Base-by-base conservation (phyloP, 768 basidiomycete genomes). In the Austroboletus eburneus region DNA sequence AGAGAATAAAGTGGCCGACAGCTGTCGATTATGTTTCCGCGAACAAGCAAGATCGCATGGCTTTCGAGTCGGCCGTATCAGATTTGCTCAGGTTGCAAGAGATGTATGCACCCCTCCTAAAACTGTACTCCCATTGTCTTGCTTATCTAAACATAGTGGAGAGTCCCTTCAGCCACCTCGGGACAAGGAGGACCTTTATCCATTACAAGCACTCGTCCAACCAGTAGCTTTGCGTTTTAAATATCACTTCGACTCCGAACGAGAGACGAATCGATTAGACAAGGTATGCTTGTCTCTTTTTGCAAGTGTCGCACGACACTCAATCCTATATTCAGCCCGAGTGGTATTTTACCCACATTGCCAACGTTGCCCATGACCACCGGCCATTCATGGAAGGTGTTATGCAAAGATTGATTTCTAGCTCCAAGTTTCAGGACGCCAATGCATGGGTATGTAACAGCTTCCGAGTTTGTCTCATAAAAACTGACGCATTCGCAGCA, bases 341-440 rank as follows among this genome's bases (percentile, higher is more conserved):
- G 65, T 98, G 94, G 91, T 97, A 91, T 58, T 89, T 98, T 62
- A 85, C 91, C 3, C 90, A 97, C 63, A 72, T 98, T 20, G 74
- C 90, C 39, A 94, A 98, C 61, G 79, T 87, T 48, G 77, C 81
- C 12, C 90, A 92, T 55, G 89, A 95, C 46, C 93, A 97, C 50
- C 75, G 79, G 21, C 65, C 74, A 2, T 94, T 97, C 65, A 81
- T 96, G 76, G 81, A 87, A 40, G 69, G 68, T 9, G 72, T 85
- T 36, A 69, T 95, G 17, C 93, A 95, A 63, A 73, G 69, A 23
- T 63, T 97, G 3, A 62, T 96, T 21, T 66, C 76, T 3, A 66
- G 73, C n/a, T 78, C 85, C 13, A 81, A 81, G 23, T 85, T 80
- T 62, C 68, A 69, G 22, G 61, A 73, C 5, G 71, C 92, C 35